A percentile compares a stretch with the other conserved stretches of the same genome.
Conservation (phyloP, 495 filamentous ascomycete species). For the Jackrogersella multiformis region DNA sequence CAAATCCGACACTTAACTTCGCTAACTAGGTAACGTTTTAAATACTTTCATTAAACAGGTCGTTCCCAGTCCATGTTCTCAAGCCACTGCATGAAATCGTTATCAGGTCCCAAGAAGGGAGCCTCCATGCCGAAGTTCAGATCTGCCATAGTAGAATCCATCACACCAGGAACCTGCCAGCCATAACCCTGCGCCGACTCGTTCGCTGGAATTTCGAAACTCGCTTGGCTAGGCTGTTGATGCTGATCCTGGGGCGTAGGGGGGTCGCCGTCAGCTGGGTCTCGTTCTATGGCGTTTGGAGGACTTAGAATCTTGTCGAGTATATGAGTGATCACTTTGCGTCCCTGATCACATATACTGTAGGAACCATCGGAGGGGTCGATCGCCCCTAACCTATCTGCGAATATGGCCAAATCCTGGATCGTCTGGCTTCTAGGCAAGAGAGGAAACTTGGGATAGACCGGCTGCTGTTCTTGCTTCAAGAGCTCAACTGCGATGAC, state of each 20-base stretch:
- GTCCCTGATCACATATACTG: constrained; percentile 45
- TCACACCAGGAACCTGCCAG: constrained; percentile 19
- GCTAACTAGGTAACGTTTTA: not conserved
- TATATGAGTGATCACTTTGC: constrained; percentile 47
- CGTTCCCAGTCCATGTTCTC: constrained; percentile 47
- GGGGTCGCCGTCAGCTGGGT: constrained; percentile 3
- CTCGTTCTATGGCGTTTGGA: constrained; percentile 13
- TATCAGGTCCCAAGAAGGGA: constrained; percentile 45
- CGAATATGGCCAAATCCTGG: constrained; percentile 47
- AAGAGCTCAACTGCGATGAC: constrained; percentile 56
- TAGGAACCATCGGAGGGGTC: constrained; percentile 44
- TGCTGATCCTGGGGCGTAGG: constrained; percentile 18
- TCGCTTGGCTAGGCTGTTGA: not conserved
- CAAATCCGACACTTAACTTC: too few species aligned
- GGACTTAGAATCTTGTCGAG: constrained; percentile 50
- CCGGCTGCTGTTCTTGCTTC: constrained; percentile 54
- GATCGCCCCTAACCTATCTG: constrained; percentile 42
- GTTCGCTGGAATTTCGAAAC: constrained; percentile 12
- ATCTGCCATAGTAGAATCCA: constrained; percentile 40
- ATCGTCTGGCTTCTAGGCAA: constrained; percentile 48
- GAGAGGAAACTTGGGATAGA: constrained; percentile 51
- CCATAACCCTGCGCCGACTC: constrained; percentile 19
- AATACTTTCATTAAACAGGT: constrained; percentile 17
- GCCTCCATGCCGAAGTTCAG: constrained; percentile 41
- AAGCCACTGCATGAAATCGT: constrained; percentile 49